Evolutionary conservation across 1,139 yeast species (phyloP), one percentile per base, ranked within the genome.

Genomic region (Pichia sp.): DNA sequence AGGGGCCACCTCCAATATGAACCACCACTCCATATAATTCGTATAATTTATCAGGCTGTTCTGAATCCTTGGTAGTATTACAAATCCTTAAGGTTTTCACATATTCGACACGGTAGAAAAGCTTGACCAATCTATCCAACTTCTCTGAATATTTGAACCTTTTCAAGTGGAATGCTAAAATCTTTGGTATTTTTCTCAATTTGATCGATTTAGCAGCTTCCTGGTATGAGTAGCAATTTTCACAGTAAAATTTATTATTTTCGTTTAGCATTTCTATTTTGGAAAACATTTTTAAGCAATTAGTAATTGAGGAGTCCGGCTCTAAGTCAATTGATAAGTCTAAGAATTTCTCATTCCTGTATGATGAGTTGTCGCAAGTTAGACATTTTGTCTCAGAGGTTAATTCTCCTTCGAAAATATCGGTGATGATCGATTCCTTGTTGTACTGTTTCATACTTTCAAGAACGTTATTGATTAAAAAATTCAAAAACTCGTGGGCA

Each of bases 1-100:
- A 90, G 1, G 98, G 97, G 0, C 98, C 98, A 2, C 97, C 96
- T 4, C 99, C 99, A 64, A 93, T 85, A 66, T 93, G 99, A 23
- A 93, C 90, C 26, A 93, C 95, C 46, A 92, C 84, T 0, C 95
- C 90, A 59, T 84, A 86, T 52, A 93, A 73, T 63, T 90, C 97
- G 66, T 90, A 93, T 32, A 85, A 76, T 61, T 80, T 82, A 59
- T 79, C 82, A 11, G 64, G 63, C 15, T 60, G 64, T 29, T 61
- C 61, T 0, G 72, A 59, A 59, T 81, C 82, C 53, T 77, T 83
- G 1, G 92, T 83, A 26, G 95, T 87, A 64, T 90, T 89, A 67
- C 86, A 84, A 43, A 92, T 78, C 36, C 92, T 75, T 55, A 93
- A 73, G 50, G 79, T 80, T 62, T 85, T 77, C 4, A 97, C 95